Evolutionary conservation across 306 rosid genomes (phyloP), one percentile per base, ranked within the genome.

Genomic region (Castanea sativa): DNA sequence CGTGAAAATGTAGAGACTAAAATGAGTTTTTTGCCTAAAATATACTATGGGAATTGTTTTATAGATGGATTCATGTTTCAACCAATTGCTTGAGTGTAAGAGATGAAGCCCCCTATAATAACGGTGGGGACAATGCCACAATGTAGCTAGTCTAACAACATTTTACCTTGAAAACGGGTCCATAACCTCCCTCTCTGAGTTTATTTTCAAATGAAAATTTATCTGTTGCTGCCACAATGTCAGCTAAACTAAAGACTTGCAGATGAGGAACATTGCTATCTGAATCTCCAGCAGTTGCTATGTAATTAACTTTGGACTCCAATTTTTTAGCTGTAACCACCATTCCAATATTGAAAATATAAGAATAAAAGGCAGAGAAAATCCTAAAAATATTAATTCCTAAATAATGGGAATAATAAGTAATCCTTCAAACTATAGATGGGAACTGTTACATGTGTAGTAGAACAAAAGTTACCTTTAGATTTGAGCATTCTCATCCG

Each of bases 141-240:
- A 43, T 43, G 51, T 43, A 43, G 51, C 51, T 43, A 43, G 51
- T 43, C 51, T 83, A 32, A 10, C 51, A 29, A 73, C 15, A 30
- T 11, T 43, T 75, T 35, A 86, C 86, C 89, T 80, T 88, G 45
- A 78, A 85, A 55, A 88, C 84, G 4, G 84, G 91, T 15, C 89
- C 91, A 85, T 75, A 83, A 6, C 87, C 91, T 45, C 89, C 91
- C 59, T 88, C 57, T 27, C 91, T 87, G 41, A 88, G 89, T 72
- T 83, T 88, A 49, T 88, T 85, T 77, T 79, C 72, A 33, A 73
- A 11, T 38, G 91, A 86, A 76, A 85, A 79, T 4, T 33, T 18
- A 12, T 79, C 14, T 5, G 89, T 85, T 29, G 87, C 89, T 5
- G 3, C 63, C 6, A 80, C 81, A 72, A 83, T 72, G 21, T 80